Evolutionary conservation across 2,329 filamentous ascomycete genomes (phyloP), one percentile per base, ranked within the genome.

Genomic region (Cladorrhinum sp.): DNA sequence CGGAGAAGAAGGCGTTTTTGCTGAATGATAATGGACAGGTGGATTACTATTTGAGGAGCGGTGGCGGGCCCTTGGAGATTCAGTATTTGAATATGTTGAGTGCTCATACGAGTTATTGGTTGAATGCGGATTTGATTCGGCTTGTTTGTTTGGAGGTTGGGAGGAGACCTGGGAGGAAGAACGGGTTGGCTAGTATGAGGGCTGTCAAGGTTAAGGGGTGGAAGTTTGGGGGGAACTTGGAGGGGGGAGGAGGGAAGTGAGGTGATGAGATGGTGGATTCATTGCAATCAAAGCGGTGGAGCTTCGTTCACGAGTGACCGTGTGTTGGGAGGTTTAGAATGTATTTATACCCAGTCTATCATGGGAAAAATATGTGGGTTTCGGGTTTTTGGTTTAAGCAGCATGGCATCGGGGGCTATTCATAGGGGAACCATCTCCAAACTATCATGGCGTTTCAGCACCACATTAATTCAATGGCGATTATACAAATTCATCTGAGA

Each of bases 1-100:
- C 93, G 0, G 95, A 98, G 77, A 92, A 89, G 72, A 88, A 94
- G 68, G 92, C 93, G 65, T 88, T 87, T 63, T 74, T 96, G 7
- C 83, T 99, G 3, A 99, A 99, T 68, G 95, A 99, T 69, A 98
- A 98, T 66, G 94, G 93, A 0, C 95, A 99, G 75, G 88, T 99
- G 46, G 95, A 99, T 73, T 99, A 86, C 75, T 96, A 89, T 69
- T 78, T 99, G 54, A 86, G 86, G 54, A 92, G 91, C 7, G 90
- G 92, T 0, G 89, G 91, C 1, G 95, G 95, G 0, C 89, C 93
- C 3, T 79, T 99, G 36, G 95, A 96, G 74, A 92, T 97, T 23
- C 93, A 98, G 75, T 99, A 99, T 72, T 76, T 98, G 36, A 97
- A 96, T 67, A 99, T 99, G 95, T 77, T 99, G 58, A 91, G 92